Evolutionary conservation across 2,329 filamentous ascomycete species (phyloP), one percentile per base, ranked within the genome.

Genomic region (Fusarium zealandicum): DNA sequence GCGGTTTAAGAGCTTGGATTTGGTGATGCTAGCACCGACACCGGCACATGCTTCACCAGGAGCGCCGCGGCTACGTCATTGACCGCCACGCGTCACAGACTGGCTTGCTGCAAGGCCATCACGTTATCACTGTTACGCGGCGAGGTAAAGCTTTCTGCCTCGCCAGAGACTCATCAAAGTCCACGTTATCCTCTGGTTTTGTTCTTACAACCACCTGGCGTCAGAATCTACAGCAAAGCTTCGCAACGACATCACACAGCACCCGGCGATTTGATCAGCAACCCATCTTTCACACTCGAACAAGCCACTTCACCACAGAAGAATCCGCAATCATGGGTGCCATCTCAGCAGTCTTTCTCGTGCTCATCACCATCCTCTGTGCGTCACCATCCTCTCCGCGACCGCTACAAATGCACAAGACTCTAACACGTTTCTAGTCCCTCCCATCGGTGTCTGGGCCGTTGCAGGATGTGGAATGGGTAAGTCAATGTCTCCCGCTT

Each of bases 381-480:
- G 70, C 56, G 80, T 70, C 22, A 51, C 27, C 44, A 14, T 28
- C 17, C 13, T 28, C 45, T 52, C 5, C 30, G 12, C 13, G 30
- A 33, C 36, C 10, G 9, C 5, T 18, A 28, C 14, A 22, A 18
- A 35, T 42, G 28, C 36, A 47, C 8, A 30, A 14, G n/a, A 17
- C 14, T 36, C 67, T 70, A 54, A 71, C 59, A 20, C 31, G n/a
- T 52, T 38, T 46, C 14, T 60, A 90, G 87, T 88, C 54, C 87
- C 87, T 44, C 87, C 87, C 12, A 70, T 87, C 48, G 87, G 86
- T 42, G 86, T 88, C 37, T 86, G 79, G 69, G 73, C 82, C 41
- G 81, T 90, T 44, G 81, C 86, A 51, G 87, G 87, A 67, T 90
- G 86, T 67, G 85, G 86, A 53, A 75, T 76, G 69, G 77, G 76